Conservation (phyloP, 2,329 filamentous ascomycete genomes). For the Microcyclospora tardicrescens region DNA sequence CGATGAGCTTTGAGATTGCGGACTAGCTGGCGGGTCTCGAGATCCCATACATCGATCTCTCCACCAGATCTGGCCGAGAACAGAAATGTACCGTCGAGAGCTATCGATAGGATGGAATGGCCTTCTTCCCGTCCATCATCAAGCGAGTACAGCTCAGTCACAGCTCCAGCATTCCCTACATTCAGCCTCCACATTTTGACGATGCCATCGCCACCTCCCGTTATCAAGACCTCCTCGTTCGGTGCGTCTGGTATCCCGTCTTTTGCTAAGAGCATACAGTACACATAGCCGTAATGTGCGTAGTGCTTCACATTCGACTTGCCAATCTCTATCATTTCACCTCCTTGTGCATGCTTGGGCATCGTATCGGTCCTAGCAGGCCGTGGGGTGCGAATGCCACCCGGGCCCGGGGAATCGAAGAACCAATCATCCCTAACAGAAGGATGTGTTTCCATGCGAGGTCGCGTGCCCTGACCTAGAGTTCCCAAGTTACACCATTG, state of each 20-base stretch:
- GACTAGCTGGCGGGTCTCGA: slow-evolving; percentile 84
- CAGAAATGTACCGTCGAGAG: slow-evolving; percentile 79
- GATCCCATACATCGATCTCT: slow-evolving; percentile 88
- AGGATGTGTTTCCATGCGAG: slow-evolving; percentile 42
- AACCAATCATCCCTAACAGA: slow-evolving; percentile 75
- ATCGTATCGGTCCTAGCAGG: slow-evolving; percentile 44
- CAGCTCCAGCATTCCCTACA: slow-evolving; percentile 45
- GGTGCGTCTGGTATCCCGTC: slow-evolving; percentile 58
- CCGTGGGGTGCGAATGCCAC: slow-evolving; percentile 64
- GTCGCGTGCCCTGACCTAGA: slow-evolving; percentile 4
- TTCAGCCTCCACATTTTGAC: slow-evolving; percentile 85
- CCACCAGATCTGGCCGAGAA: slow-evolving; percentile 83
- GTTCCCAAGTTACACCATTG: slow-evolving; percentile 62
- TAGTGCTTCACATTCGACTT: slow-evolving; percentile 71
- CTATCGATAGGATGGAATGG: slow-evolving; percentile 61
- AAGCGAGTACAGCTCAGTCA: slow-evolving; percentile 56
- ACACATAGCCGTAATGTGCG: slow-evolving; percentile 90
- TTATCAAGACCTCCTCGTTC: slow-evolving; percentile 68
- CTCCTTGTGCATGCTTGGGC: slow-evolving; percentile 40
- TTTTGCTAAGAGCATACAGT: slow-evolving; percentile 81
- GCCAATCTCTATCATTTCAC: slow-evolving; percentile 66
- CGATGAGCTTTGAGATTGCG: slow-evolving; percentile 71
- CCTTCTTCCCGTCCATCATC: slow-evolving; percentile 46
- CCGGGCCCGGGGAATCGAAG: slow-evolving; percentile 81
- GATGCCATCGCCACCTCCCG: slow-evolving; percentile 82